These are phyloP conservation scores for Globisporangium parvum DNA, from an alignment of 352 stramenopile species.

Conservation along the genomic window DNA sequence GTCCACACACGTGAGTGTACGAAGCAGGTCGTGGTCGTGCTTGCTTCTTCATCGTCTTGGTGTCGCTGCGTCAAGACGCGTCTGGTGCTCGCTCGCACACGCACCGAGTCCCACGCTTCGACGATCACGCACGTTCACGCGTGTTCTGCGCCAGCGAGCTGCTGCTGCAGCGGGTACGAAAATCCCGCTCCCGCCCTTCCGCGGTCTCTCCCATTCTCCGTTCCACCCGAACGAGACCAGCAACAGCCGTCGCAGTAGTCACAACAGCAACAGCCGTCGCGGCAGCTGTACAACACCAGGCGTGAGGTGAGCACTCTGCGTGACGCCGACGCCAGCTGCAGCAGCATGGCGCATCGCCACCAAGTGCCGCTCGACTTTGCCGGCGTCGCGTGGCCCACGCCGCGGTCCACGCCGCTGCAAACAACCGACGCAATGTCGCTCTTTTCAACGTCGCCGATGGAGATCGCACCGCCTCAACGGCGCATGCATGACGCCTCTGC, in stretches of 20 bases:
- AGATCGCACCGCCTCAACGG: constrained; percentile 1
- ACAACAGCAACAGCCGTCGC: not conserved
- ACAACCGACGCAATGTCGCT: constrained; percentile 7
- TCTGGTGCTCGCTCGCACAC: no score
- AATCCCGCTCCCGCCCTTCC: not conserved
- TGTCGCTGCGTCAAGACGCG: no score
- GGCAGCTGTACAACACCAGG: not conserved
- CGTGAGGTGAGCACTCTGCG: not conserved
- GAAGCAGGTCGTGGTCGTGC: no score
- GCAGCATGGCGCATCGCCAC: not conserved
- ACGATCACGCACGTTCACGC: no score
- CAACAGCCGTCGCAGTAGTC: not conserved
- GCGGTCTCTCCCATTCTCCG: constrained; percentile 5
- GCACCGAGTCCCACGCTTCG: no score
- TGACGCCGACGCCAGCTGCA: not conserved
- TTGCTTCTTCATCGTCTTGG: no score
- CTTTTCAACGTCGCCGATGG: constrained; percentile 13
- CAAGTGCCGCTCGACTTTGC: not conserved
- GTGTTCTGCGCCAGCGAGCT: no score
- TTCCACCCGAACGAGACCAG: constrained; percentile 5
- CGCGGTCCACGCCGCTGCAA: not conserved
- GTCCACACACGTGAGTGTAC: no score
- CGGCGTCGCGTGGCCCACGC: constrained; percentile 1
- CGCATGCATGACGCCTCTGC: not conserved
- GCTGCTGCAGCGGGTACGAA: constrained; percentile 3